Evolutionary conservation across 805 yeast species (phyloP).

Genomic region (Ogataea salicorniae): DNA sequence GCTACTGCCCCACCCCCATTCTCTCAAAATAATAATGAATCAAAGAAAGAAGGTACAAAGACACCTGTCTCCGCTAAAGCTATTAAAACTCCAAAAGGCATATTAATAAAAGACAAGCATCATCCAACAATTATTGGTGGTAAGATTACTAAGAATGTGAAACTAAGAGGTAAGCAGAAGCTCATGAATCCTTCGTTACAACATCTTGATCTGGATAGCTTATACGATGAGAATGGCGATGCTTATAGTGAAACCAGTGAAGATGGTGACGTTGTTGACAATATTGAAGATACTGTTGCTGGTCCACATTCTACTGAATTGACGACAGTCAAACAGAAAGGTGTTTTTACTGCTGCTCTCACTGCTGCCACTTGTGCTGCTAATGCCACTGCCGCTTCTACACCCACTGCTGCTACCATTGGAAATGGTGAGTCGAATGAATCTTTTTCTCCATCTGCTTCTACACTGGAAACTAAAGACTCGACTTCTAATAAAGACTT

Average conservation of each 20-base stretch:
- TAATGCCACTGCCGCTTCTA: no score
- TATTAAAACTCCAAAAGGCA: constrained; percentile 9
- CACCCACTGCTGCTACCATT: no score
- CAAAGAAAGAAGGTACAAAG: background rate
- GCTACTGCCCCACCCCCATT: constrained; percentile 10
- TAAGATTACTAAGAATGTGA: constrained; percentile 12
- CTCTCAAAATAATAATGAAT: background rate
- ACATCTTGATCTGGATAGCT: constrained; percentile 20
- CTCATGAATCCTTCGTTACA: constrained; percentile 22
- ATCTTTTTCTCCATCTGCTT: no score
- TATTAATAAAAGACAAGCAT: constrained; percentile 11
- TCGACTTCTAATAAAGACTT: no score
- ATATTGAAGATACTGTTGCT: background rate
- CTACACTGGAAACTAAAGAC: no score
- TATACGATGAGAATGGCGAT: constrained; percentile 18
- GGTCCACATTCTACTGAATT: no score
- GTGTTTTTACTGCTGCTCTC: no score
- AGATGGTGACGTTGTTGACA: background rate
- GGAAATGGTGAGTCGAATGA: no score
- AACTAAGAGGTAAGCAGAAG: constrained; percentile 18
- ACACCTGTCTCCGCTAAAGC: constrained; percentile 2
- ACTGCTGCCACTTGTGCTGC: no score
- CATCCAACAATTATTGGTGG: constrained; percentile 8
- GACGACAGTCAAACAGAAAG: background rate
- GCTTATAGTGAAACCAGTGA: constrained; percentile 14